Evolutionary conservation across 768 basidiomycete genomes (phyloP).

Genomic region (Russula griseocarnosa): DNA sequence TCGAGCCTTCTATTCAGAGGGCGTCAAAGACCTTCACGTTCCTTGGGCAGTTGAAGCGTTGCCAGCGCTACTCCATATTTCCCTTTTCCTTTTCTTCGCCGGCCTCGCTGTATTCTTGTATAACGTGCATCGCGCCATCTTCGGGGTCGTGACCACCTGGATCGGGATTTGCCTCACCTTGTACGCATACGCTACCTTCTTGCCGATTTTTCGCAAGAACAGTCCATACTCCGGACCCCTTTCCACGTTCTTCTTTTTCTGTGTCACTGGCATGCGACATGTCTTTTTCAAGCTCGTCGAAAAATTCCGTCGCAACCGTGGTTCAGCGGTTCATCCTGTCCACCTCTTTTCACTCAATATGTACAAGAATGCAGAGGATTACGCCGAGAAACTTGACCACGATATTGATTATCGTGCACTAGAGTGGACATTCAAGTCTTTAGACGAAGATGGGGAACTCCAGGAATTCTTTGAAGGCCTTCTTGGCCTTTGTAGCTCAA

Average conservation of each 20-base stretch:
- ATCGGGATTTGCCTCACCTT: slow-evolving; percentile 12
- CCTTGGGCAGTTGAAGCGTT: slow-evolving; percentile 42
- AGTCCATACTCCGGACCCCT: slow-evolving; percentile 16
- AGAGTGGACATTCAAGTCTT: slow-evolving; percentile 1
- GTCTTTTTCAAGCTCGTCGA: not conserved
- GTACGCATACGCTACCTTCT: slow-evolving; percentile 22
- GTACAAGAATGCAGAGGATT: not conserved
- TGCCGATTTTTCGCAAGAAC: slow-evolving; percentile 15
- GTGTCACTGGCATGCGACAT: not conserved
- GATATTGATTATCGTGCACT: not conserved
- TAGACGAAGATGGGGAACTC: slow-evolving; percentile 9
- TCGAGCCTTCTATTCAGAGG: slow-evolving; percentile 38
- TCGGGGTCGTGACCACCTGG: slow-evolving; percentile 12
- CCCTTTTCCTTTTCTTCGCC: slow-evolving; percentile 50
- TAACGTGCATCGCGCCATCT: slow-evolving; percentile 29
- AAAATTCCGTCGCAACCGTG: too few species aligned
- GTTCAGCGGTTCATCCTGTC: too few species aligned
- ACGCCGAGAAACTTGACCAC: not conserved
- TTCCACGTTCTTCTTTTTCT: not conserved
- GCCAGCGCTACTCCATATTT: slow-evolving; percentile 48
- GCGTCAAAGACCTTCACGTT: slow-evolving; percentile 41
- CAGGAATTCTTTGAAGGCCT: slow-evolving; percentile 14
- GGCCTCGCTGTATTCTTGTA: slow-evolving; percentile 46
- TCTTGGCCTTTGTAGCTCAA: slow-evolving; percentile 1
- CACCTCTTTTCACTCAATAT: not conserved